Evolutionary conservation across 495 filamentous ascomycete genomes (phyloP), one percentile per base, ranked within the genome.

Genomic region (Hypoxylon fuscum): DNA sequence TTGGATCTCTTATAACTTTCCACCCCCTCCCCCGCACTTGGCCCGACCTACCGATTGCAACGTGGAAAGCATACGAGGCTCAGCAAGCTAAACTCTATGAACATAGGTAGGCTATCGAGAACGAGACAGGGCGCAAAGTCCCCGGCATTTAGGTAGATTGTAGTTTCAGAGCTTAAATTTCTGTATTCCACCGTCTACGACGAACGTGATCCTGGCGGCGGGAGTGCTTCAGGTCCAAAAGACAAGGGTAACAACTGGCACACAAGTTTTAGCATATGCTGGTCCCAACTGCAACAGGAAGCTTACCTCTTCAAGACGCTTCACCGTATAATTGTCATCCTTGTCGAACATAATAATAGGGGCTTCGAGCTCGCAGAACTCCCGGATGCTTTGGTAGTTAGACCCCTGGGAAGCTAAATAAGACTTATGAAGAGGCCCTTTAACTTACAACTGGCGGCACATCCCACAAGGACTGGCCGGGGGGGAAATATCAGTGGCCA

Each of bases 261-360:
- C 15, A 50, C 31, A 14, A 22, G 9, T 7, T 17, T 68, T 55
- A 62, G 59, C 44, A 17, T 21, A 27, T 20, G 35, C 44, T 2
- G 35, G n/a, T 38, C 12, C 69, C 69, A 38, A 69, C 66, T 23
- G 71, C 73, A 53, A 32, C 62, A 42, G 68, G 64, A 2, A 22
- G 74, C 80, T 61, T 77, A 91, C 89, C 82, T 92, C 83, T 46
- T 84, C 86, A 58, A 97, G 79, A 35, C 83, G 91, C 79, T 82
- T 85, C n/a, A 93, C 83, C 7, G 81, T 79, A 59, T 82, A 90
- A 22, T 85, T 79, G 3, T 85, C 87, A 38, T 90, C 79, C 50
- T 82, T 87, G 69, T 93, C 92, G 72, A 92, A 93, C 95, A 98
- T 94, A 68, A 96, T 88, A n/a, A 97, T 82, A 0, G 92, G 94